A percentile compares a stretch with the other conserved stretches of the same genome.
phyloP scores from a whole-genome alignment of 2,329 filamentous ascomycete species.

The Blastomyces percursus region DNA sequence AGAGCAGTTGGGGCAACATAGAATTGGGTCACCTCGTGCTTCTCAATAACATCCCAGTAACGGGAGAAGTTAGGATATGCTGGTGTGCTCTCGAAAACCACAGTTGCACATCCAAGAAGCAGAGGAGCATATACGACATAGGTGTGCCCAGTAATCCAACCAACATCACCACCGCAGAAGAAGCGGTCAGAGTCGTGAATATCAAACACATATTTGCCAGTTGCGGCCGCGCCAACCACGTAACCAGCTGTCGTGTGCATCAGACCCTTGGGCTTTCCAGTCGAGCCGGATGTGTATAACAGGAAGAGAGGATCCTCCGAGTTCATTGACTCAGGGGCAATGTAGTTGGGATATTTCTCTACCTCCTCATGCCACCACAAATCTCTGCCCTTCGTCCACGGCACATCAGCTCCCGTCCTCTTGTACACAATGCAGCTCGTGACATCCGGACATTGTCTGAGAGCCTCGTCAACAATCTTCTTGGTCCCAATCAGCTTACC shows the following conservation, averaged over 20 bases:
- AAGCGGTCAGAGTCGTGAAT: slow-evolving; percentile 88
- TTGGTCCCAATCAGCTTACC: slow-evolving; percentile 97
- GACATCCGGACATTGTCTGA: slow-evolving; percentile 90
- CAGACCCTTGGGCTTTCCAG: slow-evolving; percentile 96
- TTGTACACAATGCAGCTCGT: slow-evolving; percentile 81
- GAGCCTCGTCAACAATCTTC: slow-evolving; percentile 96
- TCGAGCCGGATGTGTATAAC: slow-evolving; percentile 95
- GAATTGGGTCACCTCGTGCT: slow-evolving; percentile 93
- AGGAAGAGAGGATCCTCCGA: slow-evolving; percentile 95
- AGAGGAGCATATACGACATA: slow-evolving; percentile 97
- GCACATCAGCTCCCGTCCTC: slow-evolving; percentile 85
- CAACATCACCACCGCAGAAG: slow-evolving; percentile 97
- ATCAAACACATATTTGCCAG: slow-evolving; percentile 98
- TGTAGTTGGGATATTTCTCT: slow-evolving; percentile 90
- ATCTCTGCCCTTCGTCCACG: slow-evolving; percentile 80
- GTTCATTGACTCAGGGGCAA: slow-evolving; percentile 76
- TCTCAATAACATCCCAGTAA: slow-evolving; percentile 97
- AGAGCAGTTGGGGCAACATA: slow-evolving; percentile 95
- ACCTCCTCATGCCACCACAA: slow-evolving; percentile 98
- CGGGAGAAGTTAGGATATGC: slow-evolving; percentile 96
- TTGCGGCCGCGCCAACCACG: slow-evolving; percentile 82
- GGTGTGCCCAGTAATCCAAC: slow-evolving; percentile 98
- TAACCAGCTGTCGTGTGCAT: slow-evolving; percentile 97
- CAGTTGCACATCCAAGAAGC: slow-evolving; percentile 81
- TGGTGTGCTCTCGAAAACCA: slow-evolving; percentile 96